These are phyloP conservation scores for Lolium multiflorum DNA, from an alignment of 176 grass and related monocot species.

Conservation along the genomic window DNA sequence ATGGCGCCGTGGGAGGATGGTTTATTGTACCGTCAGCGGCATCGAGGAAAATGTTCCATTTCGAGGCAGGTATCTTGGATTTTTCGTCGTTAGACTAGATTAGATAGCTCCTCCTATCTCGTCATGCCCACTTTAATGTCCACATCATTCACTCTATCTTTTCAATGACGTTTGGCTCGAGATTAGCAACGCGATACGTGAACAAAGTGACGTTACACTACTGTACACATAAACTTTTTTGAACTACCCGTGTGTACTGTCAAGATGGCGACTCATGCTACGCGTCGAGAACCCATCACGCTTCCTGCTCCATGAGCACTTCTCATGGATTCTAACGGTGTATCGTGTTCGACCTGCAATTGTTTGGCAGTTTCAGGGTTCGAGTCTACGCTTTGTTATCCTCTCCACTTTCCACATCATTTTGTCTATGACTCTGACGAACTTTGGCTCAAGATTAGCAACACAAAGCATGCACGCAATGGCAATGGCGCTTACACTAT, in stretches of 20 bases:
- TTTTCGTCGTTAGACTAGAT: too few species aligned
- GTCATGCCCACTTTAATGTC: too few species aligned
- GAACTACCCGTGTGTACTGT: too few species aligned
- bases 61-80: background rate
- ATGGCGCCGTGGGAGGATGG: slow-evolving; percentile 21
- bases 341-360: too few species aligned
- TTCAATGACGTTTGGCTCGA: background rate
- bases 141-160: background rate
- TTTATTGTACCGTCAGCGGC: slow-evolving; percentile 48
- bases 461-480: background rate
- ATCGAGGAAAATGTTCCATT: background rate
- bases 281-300: too few species aligned
- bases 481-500: background rate
- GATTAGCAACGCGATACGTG: background rate
- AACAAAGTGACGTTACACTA: background rate
- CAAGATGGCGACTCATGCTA: too few species aligned
- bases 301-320: too few species aligned
- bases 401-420: background rate
- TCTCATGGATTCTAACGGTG: too few species aligned
- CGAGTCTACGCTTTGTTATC: too few species aligned
- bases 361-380: too few species aligned
- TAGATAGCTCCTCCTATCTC: too few species aligned
- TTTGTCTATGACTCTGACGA: background rate
- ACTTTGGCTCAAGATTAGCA: background rate
- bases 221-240: too few species aligned